These are phyloP conservation scores for Trametes meyenii DNA, from an alignment of 768 basidiomycete species.

Conservation along the genomic window DNA sequence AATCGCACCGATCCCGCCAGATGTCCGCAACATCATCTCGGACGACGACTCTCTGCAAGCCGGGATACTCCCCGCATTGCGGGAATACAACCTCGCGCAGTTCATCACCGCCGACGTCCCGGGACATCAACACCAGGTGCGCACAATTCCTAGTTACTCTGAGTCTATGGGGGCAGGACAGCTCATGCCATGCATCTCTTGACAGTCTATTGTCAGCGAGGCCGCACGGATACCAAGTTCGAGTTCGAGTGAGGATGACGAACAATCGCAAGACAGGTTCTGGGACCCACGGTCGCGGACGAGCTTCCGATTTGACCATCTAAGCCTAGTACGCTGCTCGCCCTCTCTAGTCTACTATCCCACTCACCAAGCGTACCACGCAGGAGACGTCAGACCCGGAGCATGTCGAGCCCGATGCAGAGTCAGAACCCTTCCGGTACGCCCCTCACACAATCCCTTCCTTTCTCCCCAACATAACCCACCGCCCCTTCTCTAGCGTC, in stretches of 20 bases:
- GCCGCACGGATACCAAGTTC: conserved; percentile 50
- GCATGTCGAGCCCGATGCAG: conserved; percentile 59
- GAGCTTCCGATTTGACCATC: conserved; percentile 84
- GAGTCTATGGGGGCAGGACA: not conserved
- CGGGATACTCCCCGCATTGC: conserved; percentile 75
- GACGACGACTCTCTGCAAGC: conserved; percentile 84
- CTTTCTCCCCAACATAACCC: not conserved
- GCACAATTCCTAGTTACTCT: conserved; percentile 26
- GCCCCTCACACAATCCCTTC: conserved; percentile 12
- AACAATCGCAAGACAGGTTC: conserved; percentile 66
- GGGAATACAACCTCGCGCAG: conserved; percentile 86
- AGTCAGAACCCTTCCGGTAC: conserved; percentile 79
- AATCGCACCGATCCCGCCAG: conserved; percentile 43
- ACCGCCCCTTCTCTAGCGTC: conserved; percentile 44
- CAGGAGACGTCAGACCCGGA: conserved; percentile 82
- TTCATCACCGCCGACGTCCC: conserved; percentile 88
- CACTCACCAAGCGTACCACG: not conserved
- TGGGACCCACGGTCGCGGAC: conserved; percentile 81
- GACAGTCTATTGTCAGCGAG: conserved; percentile 80
- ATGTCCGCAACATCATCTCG: conserved; percentile 86
- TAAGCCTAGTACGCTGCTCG: conserved; percentile 66
- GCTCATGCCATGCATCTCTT: not conserved
- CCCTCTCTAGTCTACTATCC: not conserved
- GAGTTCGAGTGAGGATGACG: conserved; percentile 34
- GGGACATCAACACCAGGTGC: conserved; percentile 72